Evolutionary conservation across 495 filamentous ascomycete species (phyloP), one percentile per base, ranked within the genome.

Genomic region (Xylaria longipes): DNA sequence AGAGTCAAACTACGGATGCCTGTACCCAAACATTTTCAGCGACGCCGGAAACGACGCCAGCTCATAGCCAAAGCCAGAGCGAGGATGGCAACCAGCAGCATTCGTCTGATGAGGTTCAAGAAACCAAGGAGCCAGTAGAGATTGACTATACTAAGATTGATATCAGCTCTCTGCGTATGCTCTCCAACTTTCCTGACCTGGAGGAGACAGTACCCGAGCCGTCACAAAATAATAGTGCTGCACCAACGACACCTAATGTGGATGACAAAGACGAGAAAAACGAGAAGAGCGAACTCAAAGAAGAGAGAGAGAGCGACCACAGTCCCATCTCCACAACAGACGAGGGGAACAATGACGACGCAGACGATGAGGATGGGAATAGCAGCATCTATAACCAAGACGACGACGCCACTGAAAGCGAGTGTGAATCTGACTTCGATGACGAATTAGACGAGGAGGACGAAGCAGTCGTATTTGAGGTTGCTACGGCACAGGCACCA

Each of bases 1-100:
- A 86, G 57, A 89, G 87, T 8, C 89, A 91, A 69, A 89, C 89
- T 64, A 88, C 84, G 29, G 89, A 91, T 52, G 82, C 82, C 14
- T 80, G 77, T 60, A 86, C 84, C 1, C 84, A 87, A 75, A 91
- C 89, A 1, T 72, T 89, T 81, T 69, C 84, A 74, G 79, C 86
- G 73, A 87, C 84, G 43, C 80, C 84, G 11, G 83, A 81, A 64
- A 86, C 84, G 12, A 85, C 77, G 6, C 83, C 83, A 50, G 66
- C 70, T 25, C 74, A 73, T 22, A 87, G 84, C 74, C 81, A 83
- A 68, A 77, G 80, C 74, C 82, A 84, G 73, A 84, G 83, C 58
- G 83, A 83, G 66, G 82, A 83, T 65, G 83, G 83, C 17, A 80
- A 80, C 56, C 81, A 81, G 39, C 73, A 56, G 33, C 74, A 77